Evolutionary conservation across 352 stramenopile genomes (phyloP), one percentile per base, ranked within the genome.

Genomic region (Pythium phragmiticola): DNA sequence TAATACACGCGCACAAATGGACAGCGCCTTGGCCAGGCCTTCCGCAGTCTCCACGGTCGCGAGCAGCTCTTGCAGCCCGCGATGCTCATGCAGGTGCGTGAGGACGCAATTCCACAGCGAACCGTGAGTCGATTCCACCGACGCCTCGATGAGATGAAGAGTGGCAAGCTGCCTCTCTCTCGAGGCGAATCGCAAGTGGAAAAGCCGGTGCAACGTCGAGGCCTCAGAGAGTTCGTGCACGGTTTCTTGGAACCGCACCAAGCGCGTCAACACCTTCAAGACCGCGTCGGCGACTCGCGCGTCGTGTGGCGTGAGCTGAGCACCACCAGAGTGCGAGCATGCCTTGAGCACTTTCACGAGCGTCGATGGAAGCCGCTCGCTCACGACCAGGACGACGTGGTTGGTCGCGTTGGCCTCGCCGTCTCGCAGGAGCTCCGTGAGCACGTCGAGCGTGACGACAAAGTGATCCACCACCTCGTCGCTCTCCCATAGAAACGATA

Each of bases 261-360:
- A 49, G 11, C 63, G 37, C 8, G 60, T 57, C 6, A 87, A 55
- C 12, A 87, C 58, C 6, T 52, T 53, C 14, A 87, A 19, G 2
- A 74, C 57, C 8, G 68, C 17, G n/a, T 68, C 50, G 0, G 68
- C 65, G 2, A 84, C 8, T 9, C 57, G 19, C 2, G 23, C 48
- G 34, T 68, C 60, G 4, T 46, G 19, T 16, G 26, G 43, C 8
- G 57, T 11, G 34, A 39, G 11, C 42, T 59, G 39, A 34, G 11
- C 39, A 0, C 33, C 48, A n/a, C 28, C 28, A n/a, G 33, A 58
- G 14, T 54, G 52, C 3, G 60, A 43, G 39, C 73, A 56, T 0
- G 79, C 77, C 57, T 87, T 84, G 21, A 82, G 55, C 17, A 82
- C 53, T 53, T 86, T 84, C 2, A 87, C 75, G 4, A 89, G 60